Evolutionary conservation across 2,329 filamentous ascomycete genomes (phyloP).

Genomic region (Penicillium sp.): DNA sequence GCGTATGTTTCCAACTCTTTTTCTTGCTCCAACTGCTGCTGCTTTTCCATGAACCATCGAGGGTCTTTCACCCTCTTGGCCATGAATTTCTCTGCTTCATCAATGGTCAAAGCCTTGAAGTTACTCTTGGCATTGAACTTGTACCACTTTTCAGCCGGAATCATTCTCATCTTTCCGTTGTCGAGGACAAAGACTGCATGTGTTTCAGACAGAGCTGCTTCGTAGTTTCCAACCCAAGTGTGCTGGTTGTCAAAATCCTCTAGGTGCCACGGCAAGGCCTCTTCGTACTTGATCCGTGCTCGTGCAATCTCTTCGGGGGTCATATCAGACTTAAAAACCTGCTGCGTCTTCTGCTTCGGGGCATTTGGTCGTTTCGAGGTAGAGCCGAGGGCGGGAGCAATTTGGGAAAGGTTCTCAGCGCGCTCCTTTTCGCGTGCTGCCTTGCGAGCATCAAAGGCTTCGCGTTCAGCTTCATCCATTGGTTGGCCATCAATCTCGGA

Average conservation of each 20-base stretch:
- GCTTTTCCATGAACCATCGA: constrained; percentile 73
- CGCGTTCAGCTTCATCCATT: constrained; percentile 66
- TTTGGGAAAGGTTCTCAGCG: constrained; percentile 85
- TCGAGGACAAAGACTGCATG: constrained; percentile 78
- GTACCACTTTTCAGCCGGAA: constrained; percentile 96
- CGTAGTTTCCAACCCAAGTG: constrained; percentile 88
- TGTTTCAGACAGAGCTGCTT: constrained; percentile 78
- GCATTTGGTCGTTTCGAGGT: constrained; percentile 67
- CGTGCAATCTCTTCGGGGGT: constrained; percentile 69
- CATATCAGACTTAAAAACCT: constrained; percentile 79
- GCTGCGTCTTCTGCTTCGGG: constrained; percentile 77
- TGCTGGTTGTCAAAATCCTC: constrained; percentile 97
- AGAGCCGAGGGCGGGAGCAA: constrained; percentile 74
- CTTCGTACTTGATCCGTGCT: constrained; percentile 75
- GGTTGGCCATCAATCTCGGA: constrained; percentile 45
- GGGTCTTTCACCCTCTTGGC: constrained; percentile 72
- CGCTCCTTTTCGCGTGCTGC: constrained; percentile 82
- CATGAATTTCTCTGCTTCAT: constrained; percentile 83
- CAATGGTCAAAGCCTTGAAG: constrained; percentile 74
- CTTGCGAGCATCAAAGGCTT: constrained; percentile 58
- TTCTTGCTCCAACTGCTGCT: constrained; percentile 54
- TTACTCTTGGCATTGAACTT: constrained; percentile 56
- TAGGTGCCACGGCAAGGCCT: constrained; percentile 92
- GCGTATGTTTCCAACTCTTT: constrained; percentile 60
- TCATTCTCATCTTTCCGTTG: constrained; percentile 72